Percentiles rank a stretch among this genome's conserved stretches.
phyloP scores from a whole-genome alignment of 1,284 basidiomycete species.

The Sanguinoderma infundibulare region DNA sequence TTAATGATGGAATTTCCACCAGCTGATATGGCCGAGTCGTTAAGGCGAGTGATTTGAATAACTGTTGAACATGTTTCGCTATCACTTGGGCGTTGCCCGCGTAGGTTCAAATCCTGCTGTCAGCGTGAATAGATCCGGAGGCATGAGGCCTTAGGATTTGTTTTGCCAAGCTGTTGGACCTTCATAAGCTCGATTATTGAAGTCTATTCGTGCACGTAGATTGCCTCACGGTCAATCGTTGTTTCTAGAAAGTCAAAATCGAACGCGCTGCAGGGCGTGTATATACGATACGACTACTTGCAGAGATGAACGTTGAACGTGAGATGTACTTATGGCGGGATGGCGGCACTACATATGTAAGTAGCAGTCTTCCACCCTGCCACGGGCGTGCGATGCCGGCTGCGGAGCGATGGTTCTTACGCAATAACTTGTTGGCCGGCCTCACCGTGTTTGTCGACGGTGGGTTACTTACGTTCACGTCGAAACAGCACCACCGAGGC shows the following conservation, averaged over 20 bases:
- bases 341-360: no score
- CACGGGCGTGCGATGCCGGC: neutral
- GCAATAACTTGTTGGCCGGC: neutral
- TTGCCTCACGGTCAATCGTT: no score
- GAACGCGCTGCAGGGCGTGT: no score
- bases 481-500: no score
- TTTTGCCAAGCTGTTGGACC: neutral
- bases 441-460: neutral
- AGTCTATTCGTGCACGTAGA: no score
- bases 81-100: slow-evolving; percentile 79
- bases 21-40: slow-evolving; percentile 84
- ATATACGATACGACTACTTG: no score
- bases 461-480: no score
- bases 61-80: slow-evolving; percentile 55
- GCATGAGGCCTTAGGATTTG: neutral
- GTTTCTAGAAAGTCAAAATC: no score
- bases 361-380: no score
- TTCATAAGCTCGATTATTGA: neutral
- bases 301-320: no score
- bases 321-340: no score
- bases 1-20: no score
- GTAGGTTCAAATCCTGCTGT: slow-evolving; percentile 83
- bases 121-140: slow-evolving; percentile 46
- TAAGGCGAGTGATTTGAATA: slow-evolving; percentile 80
- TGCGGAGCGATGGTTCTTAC: neutral